These are phyloP conservation scores for Phytophthora tubulina DNA, from an alignment of 352 stramenopile genomes.

Conservation along the genomic window DNA sequence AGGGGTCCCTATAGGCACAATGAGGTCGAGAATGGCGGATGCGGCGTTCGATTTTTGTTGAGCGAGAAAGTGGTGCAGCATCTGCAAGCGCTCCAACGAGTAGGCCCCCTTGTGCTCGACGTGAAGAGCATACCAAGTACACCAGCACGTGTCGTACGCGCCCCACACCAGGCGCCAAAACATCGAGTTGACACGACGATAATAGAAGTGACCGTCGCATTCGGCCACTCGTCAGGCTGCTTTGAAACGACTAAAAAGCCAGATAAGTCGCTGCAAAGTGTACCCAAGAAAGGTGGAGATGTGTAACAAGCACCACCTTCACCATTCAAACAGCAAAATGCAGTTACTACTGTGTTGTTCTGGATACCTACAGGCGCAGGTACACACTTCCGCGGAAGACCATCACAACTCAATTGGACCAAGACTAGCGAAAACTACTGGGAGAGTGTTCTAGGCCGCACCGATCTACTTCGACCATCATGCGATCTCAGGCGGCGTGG, in stretches of 20 bases:
- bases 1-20: conserved; percentile 11
- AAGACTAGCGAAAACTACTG: background rate
- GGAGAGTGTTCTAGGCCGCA: background rate
- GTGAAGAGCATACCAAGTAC: conserved; percentile 20
- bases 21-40: conserved; percentile 6
- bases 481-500: conserved; percentile 12
- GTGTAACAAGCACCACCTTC: background rate
- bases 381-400: background rate
- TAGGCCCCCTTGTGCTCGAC: conserved; percentile 34
- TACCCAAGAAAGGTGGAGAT: conserved; percentile 2
- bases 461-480: background rate
- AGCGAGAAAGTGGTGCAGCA: conserved; percentile 22
- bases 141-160: conserved; percentile 15
- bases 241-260: conserved; percentile 1
- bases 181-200: conserved; percentile 6
- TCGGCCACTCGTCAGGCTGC: background rate
- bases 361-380: background rate
- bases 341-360: background rate
- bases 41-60: conserved; percentile 1
- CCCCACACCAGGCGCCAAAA: conserved; percentile 14
- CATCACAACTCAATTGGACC: conserved; percentile 14
- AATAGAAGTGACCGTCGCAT: conserved; percentile 1
- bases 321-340: conserved; percentile 7
- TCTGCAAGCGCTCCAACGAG: conserved; percentile 29
- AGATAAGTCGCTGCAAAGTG: conserved; percentile 2